phyloP scores from a whole-genome alignment of 2,329 filamentous ascomycete genomes.

The Emericellopsis atlantica region DNA sequence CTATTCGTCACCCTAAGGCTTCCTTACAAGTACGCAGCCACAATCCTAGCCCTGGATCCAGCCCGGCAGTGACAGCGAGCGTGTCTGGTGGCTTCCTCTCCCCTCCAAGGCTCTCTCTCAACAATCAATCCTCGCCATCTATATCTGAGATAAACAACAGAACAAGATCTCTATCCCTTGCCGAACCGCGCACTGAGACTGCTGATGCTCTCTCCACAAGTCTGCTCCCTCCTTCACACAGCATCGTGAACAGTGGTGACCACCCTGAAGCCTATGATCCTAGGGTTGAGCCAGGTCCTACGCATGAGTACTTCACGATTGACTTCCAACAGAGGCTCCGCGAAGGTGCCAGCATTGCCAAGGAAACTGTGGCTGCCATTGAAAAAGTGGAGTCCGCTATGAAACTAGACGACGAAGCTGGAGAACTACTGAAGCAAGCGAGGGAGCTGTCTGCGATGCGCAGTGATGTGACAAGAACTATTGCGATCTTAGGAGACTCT shows the following conservation, averaged over 20 bases:
- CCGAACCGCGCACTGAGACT: neutral
- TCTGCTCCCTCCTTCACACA: neutral
- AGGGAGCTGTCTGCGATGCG: constrained; percentile 2
- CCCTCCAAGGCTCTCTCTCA: neutral
- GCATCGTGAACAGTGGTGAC: neutral
- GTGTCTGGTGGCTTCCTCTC: neutral
- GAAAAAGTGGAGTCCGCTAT: neutral
- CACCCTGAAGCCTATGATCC: constrained; percentile 1
- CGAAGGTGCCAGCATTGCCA: neutral
- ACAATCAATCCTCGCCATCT: neutral
- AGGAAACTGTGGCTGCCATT: neutral
- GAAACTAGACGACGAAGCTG: neutral
- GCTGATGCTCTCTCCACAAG: neutral
- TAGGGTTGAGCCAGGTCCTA: neutral
- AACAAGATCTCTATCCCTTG: neutral
- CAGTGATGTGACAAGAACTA: constrained; percentile 2
- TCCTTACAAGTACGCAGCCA: neutral
- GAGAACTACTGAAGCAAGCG: neutral
- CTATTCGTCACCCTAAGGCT: neutral
- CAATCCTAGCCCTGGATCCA: neutral
- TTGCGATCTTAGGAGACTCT: constrained; percentile 7
- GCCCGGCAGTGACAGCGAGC: neutral
- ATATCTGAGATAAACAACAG: neutral
- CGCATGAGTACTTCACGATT: constrained; percentile 1
- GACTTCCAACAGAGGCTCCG: neutral